Evolutionary conservation across 441 rosid species (phyloP), one percentile per base, ranked within the genome.

Genomic region (Adansonia gregorii): DNA sequence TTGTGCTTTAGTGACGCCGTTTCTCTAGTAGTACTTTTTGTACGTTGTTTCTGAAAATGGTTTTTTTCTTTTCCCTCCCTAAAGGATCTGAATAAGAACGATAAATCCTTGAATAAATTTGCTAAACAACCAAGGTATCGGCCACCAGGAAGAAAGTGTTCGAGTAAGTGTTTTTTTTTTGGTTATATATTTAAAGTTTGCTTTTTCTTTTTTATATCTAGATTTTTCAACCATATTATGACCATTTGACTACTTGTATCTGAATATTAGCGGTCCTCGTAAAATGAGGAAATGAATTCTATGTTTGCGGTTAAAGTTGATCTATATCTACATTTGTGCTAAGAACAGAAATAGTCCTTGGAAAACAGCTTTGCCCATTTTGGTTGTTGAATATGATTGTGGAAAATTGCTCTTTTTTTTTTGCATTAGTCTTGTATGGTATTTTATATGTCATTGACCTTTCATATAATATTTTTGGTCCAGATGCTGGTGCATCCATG

Each of bases 101-200:
- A 83, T 22, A 90, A 87, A 74, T 77, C 84, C 71, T 52, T 78
- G 67, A 88, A 84, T 73, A 76, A 80, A 76, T 67, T 76, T 70
- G 83, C 80, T n/a, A 90, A 67, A 78, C 93, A 85, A 77, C 77
- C 85, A 24, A 89, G 82, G 80, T 94, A 92, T 84, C 91, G 78
- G 48, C 93, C 94, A 14, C 94, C 91, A 1, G 93, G 89, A 78
- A 91, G 86, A 86, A 94, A 89, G 81, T 91, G 90, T 84, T 92
- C 93, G 59, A 64, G 99, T 94, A 89, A 91, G 97, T 83, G 52
- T 24, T 31, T 9, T 43, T 7, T 8, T 7, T 14, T 52, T 17
- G 15, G 6, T 52, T 52, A 52, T 24, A 22, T 17, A 31, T n/a
- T 35, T 41, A 17, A 14, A 35, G 43, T 9, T 12, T 2, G 10